Evolutionary conservation across 192 early-diverging fungal genomes (phyloP), one percentile per base, ranked within the genome.

Genomic region (Coemansia sp.): DNA sequence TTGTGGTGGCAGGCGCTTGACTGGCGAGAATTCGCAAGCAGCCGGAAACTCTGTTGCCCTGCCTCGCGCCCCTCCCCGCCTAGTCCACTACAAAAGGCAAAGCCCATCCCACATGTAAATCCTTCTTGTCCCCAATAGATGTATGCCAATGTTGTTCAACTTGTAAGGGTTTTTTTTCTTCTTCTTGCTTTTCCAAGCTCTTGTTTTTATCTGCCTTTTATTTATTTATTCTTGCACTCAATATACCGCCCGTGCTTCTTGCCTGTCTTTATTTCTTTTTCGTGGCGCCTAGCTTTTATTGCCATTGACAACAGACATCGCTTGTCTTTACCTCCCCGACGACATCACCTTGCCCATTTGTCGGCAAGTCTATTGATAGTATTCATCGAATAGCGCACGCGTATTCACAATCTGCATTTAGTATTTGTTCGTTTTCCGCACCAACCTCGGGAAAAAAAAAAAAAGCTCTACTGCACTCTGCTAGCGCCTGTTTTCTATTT

Each of bases 181-280:
- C 52, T 65, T 41, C 69, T 36, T 57, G 10, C 35, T 55, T 59
- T 58, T 63, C 38, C 38, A 40, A 5, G 38, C 38, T 40, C 38
- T 57, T 46, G 32, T n/a, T 11, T 55, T 36, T 62, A 38, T 67
- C 11, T 54, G 75, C 22, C 61, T 82, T 22, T 75, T 78, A 10
- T 71, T 85, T 60, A 80, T 82, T 56, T 84, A 83, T 64, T 41
- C 80, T 42, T 80, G 58, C 10, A 45, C 42, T 61, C 41, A 52
- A 52, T 52, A 52, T 52, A 52, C 23, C 23, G 6, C 46, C n/a
- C 19, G 5, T 19, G 15, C 7, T 25, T 52, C 49, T 13, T 13
- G 22, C 23, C 9, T 25, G 2, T 13, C 23, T 46, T 33, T 46
- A 45, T 42, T 46, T 61, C 25, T 32, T 46, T 15, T 46, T 42